phyloP scores from a whole-genome alignment of 2,329 filamentous ascomycete genomes.

The Bretziella fagacearum region DNA sequence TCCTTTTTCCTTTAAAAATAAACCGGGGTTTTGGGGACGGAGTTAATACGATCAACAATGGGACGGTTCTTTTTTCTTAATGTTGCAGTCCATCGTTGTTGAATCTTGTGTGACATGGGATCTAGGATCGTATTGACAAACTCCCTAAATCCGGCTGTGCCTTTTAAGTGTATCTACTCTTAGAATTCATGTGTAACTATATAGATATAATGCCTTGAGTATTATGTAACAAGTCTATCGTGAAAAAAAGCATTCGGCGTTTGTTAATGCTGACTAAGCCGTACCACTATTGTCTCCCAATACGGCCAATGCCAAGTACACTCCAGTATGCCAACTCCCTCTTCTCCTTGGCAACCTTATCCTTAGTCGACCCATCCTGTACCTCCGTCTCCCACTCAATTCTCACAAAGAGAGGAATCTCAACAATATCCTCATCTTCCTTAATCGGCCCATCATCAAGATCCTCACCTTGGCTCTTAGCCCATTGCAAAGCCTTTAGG shows the following conservation, averaged over 20 bases:
- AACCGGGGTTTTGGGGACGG: neutral
- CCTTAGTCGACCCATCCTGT: constrained; percentile 38
- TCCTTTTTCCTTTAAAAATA: constrained; percentile 15
- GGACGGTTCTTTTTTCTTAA: neutral
- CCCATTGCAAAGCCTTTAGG: constrained; percentile 22
- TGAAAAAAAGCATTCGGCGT: constrained; percentile 27
- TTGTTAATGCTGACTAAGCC: constrained; percentile 16
- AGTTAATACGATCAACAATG: neutral
- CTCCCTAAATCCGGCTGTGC: too few relatives aligned
- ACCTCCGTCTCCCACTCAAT: constrained; percentile 74
- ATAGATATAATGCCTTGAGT: neutral
- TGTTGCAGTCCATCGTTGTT: neutral
- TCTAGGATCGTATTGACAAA: neutral
- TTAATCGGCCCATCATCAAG: constrained; percentile 31
- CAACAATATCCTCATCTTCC: constrained; percentile 49
- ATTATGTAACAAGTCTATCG: constrained; percentile 11
- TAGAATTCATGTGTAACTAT: neutral
- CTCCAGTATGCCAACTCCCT: constrained; percentile 92
- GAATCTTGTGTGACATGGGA: neutral
- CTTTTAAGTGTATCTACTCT: too few relatives aligned
- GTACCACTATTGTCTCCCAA: too few relatives aligned
- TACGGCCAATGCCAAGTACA: constrained; percentile 73
- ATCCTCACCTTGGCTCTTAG: constrained; percentile 17
- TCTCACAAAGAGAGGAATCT: constrained; percentile 87
- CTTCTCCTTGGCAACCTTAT: constrained; percentile 53